These are phyloP conservation scores for Daedaleopsis nitida DNA, from an alignment of 768 basidiomycete species.

Conservation along the genomic window DNA sequence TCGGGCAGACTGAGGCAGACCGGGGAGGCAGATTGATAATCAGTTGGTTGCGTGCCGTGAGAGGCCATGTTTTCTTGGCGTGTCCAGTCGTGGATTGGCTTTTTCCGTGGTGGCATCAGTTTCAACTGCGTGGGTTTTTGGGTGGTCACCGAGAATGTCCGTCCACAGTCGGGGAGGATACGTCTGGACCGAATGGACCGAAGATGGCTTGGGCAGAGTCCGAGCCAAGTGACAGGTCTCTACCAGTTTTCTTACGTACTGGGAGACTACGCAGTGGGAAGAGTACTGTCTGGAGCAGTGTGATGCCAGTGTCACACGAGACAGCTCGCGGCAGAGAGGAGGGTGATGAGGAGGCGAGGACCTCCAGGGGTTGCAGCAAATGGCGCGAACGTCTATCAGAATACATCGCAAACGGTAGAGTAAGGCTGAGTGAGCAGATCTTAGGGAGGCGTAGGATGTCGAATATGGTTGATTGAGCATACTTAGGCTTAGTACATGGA, in stretches of 20 bases:
- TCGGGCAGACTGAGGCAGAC: no score
- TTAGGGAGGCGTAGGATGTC: not conserved
- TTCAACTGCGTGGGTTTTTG: no score
- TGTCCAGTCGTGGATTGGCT: no score
- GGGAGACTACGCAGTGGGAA: conserved; percentile 8
- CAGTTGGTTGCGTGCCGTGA: no score
- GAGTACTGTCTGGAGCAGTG: not conserved
- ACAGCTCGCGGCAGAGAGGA: conserved; percentile 13
- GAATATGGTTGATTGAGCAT: not conserved
- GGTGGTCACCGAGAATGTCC: no score
- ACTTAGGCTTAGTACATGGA: not conserved
- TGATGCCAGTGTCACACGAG: conserved; percentile 17
- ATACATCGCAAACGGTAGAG: not conserved
- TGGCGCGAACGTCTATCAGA: not conserved
- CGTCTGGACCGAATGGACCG: not conserved
- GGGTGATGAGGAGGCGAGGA: not conserved
- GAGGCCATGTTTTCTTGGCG: no score
- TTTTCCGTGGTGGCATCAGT: no score
- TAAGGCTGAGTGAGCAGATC: not conserved
- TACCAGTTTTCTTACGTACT: conserved; percentile 13
- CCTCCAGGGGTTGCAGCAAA: not conserved
- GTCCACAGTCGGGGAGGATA: not conserved
- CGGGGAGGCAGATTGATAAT: no score
- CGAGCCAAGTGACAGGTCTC: not conserved
- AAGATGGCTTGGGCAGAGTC: not conserved